phyloP scores from a whole-genome alignment of 441 rosid genomes.

The Raphanus hybrid region DNA sequence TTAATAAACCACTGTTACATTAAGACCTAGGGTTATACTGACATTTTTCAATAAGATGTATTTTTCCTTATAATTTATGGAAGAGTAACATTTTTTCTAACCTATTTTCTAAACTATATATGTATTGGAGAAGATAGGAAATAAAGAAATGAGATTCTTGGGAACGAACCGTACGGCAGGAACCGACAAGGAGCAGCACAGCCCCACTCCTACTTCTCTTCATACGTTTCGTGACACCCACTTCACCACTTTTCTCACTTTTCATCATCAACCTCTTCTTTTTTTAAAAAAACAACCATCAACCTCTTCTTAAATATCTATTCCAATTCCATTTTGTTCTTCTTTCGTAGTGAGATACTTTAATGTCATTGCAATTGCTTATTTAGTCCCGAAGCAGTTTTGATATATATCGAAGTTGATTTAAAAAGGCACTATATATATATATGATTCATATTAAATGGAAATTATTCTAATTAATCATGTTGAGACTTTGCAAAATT shows the following conservation, averaged over 20 bases:
- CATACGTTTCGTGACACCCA: constrained; percentile 44
- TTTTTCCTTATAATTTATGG: not conserved
- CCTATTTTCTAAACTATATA: not conserved
- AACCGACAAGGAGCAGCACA: constrained; percentile 33
- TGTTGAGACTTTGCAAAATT: not conserved
- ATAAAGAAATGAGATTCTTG: constrained; percentile 10
- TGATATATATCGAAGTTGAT: not conserved
- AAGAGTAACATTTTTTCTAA: not conserved
- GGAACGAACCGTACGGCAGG: constrained; percentile 27
- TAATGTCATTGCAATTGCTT: constrained; percentile 1
- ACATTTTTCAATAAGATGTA: not conserved
- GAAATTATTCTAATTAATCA: not conserved
- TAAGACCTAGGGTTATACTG: not conserved
- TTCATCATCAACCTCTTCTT: not conserved
- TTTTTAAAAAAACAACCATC: too few relatives aligned
- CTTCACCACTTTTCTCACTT: constrained; percentile 29
- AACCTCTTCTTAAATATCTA: not conserved
- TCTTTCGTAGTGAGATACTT: not conserved
- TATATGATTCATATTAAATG: not conserved
- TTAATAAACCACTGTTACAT: not conserved
- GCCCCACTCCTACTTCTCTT: constrained; percentile 34
- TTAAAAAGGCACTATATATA: not conserved
- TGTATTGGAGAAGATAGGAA: not conserved
- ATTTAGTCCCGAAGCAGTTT: not conserved
- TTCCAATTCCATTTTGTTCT: not conserved